Evolutionary conservation across 257 asterid genomes (phyloP), one percentile per base, ranked within the genome.

Genomic region (Solanum pinnatisectum): DNA sequence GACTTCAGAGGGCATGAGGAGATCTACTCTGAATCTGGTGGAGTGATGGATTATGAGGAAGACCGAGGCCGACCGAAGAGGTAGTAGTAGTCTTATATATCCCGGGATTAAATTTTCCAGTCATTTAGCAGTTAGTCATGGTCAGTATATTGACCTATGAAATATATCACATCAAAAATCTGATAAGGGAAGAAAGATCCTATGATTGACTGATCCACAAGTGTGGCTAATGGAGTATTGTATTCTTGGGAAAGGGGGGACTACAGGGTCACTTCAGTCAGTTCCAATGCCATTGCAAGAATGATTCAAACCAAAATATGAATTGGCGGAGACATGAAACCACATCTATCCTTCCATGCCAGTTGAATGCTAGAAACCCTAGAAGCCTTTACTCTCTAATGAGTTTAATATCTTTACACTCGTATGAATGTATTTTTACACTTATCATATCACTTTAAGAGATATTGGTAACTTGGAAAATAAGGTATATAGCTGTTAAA

Each of bases 11-110:
- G 97, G 91, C 96, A 95, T 82, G 98, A 94, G 89, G 98, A 97
- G 94, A 89, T 94, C 94, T 93, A 90, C 92, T 90, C 96, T 92
- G 99, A 97, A 92, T 94, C 91, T 90, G 98, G 96, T 87, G 98
- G 99, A 94, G 96, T 96, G 93, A 97, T 97, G 99, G 98, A 94
- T 91, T 96, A 89, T 32, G 99, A 94, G 93, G 99, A 97, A 93
- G 98, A 96, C 79, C 94, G 97, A 60, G 92, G 94, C 91, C 95
- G 98, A 88, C 92, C 96, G 14, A 97, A 97, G 95, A 96, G 99
- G 99, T 97, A 94, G 68, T 81, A 30, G 68, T 81, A 46, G 40
- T 81, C 27, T 81, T 46, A 46, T 46, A 16, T 30, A 37, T 46
- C 30, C 68, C 20, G 68, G 85, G 85, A 85, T 59, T 74, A 83